These are phyloP conservation scores for Eucalyptus erythrocorys DNA, from an alignment of 345 rosid genomes.

Conservation along the genomic window DNA sequence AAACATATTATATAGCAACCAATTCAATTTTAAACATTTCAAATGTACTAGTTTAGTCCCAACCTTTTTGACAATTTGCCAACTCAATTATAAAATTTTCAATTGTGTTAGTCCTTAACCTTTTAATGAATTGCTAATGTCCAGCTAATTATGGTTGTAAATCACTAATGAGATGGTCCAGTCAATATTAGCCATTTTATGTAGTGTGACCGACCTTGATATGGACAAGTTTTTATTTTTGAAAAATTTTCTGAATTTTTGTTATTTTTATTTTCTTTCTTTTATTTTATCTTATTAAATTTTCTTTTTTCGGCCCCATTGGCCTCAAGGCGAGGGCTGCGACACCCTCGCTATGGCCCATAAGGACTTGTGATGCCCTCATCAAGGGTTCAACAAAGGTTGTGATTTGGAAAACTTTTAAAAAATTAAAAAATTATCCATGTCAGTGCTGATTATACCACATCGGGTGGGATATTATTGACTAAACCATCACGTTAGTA, in stretches of 20 bases:
- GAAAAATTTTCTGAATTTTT: background rate
- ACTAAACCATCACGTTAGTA: fast-evolving
- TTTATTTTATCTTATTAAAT: background rate
- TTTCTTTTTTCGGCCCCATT: background rate
- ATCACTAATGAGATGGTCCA: fast-evolving
- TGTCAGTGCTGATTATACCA: fast-evolving
- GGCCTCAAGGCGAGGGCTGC: background rate
- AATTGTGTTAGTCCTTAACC: background rate
- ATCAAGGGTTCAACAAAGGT: fast-evolving
- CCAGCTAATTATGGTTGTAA: background rate
- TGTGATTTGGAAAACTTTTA: too few relatives aligned
- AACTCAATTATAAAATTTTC: background rate
- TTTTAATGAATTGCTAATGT: background rate
- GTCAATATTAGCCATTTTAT: fast-evolving
- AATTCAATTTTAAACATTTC: background rate
- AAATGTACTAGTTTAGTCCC: too few relatives aligned
- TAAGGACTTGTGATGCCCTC: background rate
- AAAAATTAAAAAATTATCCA: background rate
- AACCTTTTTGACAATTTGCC: background rate
- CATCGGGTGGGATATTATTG: background rate
- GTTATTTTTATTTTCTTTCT: background rate
- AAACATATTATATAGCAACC: fast-evolving
- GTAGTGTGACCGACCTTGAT: fast-evolving
- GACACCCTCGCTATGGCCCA: background rate
- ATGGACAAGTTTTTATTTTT: background rate